These are phyloP conservation scores for Psilocybe mexicana DNA, from an alignment of 1,284 basidiomycete genomes.

Conservation along the genomic window DNA sequence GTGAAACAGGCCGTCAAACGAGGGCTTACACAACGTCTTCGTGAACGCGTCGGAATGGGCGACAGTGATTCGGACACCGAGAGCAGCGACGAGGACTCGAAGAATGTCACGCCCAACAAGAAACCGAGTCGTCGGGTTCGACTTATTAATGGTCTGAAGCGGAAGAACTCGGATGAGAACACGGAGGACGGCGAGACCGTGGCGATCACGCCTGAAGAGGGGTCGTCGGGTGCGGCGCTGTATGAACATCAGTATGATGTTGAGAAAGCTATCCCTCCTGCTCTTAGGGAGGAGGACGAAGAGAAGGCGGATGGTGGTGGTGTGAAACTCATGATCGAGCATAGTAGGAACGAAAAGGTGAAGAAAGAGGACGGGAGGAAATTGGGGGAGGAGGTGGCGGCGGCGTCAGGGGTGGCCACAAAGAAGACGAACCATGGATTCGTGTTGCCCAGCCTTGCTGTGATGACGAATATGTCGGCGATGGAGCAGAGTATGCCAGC, in stretches of 20 bases:
- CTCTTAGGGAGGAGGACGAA: no score
- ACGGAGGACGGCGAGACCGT: no score
- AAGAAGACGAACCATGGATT: constrained; percentile 32
- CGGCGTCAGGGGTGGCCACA: constrained; percentile 27
- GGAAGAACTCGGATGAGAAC: constrained; percentile 26
- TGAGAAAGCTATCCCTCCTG: not conserved
- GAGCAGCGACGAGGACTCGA: constrained; percentile 35
- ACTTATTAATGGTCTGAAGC: constrained; percentile 28
- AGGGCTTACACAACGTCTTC: constrained; percentile 69
- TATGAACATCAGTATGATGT: not conserved
- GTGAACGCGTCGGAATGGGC: constrained; percentile 64
- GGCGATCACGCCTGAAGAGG: not conserved
- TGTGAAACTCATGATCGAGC: no score
- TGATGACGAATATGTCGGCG: constrained; percentile 41
- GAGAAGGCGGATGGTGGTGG: no score
- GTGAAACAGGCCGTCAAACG: constrained; percentile 71
- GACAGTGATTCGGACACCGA: constrained; percentile 50
- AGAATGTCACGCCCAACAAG: constrained; percentile 20
- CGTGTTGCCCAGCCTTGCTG: constrained; percentile 40
- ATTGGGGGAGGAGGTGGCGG: not conserved
- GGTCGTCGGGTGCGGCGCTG: not conserved
- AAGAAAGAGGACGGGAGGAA: constrained; percentile 27
- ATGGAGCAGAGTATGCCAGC: constrained; percentile 83
- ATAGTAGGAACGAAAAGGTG: constrained; percentile 26
- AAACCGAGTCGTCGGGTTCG: constrained; percentile 24